A percentile compares a stretch with the other conserved stretches of the same genome.
Conservation (phyloP, 768 basidiomycete genomes). For the Tricholoma sp. region DNA sequence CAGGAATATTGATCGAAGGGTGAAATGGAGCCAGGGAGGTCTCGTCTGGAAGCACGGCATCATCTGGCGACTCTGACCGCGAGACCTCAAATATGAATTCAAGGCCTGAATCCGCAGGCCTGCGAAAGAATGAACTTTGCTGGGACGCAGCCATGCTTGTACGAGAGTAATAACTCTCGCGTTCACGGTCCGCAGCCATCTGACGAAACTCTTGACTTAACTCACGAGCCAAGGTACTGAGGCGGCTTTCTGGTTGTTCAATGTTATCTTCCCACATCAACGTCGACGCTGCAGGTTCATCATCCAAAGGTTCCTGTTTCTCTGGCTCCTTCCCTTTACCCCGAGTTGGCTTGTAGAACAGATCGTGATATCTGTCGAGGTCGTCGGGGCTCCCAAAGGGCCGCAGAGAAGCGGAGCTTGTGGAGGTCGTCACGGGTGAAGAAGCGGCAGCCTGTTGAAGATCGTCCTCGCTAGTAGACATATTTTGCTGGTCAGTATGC, state of each 20-base stretch:
- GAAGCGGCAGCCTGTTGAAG: conserved; percentile 2
- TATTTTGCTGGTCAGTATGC: conserved; percentile 2
- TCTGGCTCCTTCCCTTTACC: not conserved
- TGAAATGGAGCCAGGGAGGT: conserved; percentile 32
- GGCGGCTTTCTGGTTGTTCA: conserved; percentile 35
- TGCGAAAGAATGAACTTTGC: conserved; percentile 13
- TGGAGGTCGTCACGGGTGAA: conserved; percentile 13
- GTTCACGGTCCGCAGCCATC: conserved; percentile 26
- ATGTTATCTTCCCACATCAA: conserved; percentile 20
- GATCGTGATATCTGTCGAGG: conserved; percentile 67
- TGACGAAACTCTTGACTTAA: conserved; percentile 46
- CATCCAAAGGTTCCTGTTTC: conserved; percentile 9
- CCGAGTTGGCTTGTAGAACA: conserved; percentile 57
- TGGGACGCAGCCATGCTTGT: conserved; percentile 12
- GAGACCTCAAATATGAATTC: conserved; percentile 34
- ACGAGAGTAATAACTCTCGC: conserved; percentile 26
- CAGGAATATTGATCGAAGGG: conserved; percentile 38
- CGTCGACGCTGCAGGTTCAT: conserved; percentile 2
- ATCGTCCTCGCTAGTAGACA: conserved; percentile 4
- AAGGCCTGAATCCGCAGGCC: conserved; percentile 27
- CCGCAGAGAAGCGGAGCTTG: conserved; percentile 41
- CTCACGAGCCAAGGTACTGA: conserved; percentile 47
- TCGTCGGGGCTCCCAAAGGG: conserved; percentile 58
- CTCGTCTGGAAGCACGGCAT: conserved; percentile 12
- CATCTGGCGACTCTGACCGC: conserved; percentile 18